Percentiles rank a stretch among this genome's conserved stretches.
These are phyloP conservation scores for Arthrocladium fulminans DNA, from an alignment of 2,329 filamentous ascomycete species.

Conservation along the genomic window DNA sequence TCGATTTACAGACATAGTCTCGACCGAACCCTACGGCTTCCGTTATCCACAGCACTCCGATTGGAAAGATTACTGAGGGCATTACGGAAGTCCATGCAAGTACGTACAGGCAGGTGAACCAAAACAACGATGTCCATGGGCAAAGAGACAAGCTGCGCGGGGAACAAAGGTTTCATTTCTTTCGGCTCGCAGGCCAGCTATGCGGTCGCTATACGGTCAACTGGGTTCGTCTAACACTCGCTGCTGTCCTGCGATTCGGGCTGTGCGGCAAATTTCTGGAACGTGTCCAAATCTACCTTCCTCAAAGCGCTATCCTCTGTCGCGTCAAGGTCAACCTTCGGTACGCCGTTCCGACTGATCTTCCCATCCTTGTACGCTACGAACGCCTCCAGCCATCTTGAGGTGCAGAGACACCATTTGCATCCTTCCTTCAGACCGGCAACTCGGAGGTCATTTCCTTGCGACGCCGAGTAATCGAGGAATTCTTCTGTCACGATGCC, in stretches of 20 bases:
- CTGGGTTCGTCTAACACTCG: neutral
- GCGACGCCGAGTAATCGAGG: slow-evolving; percentile 51
- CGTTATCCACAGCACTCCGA: too few species aligned
- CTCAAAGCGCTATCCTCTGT: slow-evolving; percentile 31
- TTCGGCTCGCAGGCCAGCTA: neutral
- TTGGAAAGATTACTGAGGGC: too few species aligned
- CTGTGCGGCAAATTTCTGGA: slow-evolving; percentile 29
- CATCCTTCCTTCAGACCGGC: slow-evolving; percentile 51
- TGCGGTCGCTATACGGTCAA: neutral
- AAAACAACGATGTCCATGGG: too few species aligned
- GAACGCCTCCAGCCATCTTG: slow-evolving; percentile 52
- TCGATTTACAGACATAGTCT: too few species aligned
- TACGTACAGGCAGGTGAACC: too few species aligned
- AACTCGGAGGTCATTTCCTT: slow-evolving; percentile 52
- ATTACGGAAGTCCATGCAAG: too few species aligned
- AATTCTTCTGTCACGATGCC: slow-evolving; percentile 52
- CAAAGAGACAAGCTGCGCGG: too few species aligned
- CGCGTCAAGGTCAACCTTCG: slow-evolving; percentile 30
- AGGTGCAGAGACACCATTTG: slow-evolving; percentile 57
- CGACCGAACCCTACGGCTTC: too few species aligned
- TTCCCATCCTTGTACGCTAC: slow-evolving; percentile 42
- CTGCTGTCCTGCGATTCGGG: slow-evolving; percentile 18
- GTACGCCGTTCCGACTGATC: slow-evolving; percentile 19
- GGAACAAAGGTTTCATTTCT: neutral
- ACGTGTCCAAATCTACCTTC: slow-evolving; percentile 27